phyloP scores from a whole-genome alignment of 2,329 filamentous ascomycete genomes.

The Claviceps monticola region DNA sequence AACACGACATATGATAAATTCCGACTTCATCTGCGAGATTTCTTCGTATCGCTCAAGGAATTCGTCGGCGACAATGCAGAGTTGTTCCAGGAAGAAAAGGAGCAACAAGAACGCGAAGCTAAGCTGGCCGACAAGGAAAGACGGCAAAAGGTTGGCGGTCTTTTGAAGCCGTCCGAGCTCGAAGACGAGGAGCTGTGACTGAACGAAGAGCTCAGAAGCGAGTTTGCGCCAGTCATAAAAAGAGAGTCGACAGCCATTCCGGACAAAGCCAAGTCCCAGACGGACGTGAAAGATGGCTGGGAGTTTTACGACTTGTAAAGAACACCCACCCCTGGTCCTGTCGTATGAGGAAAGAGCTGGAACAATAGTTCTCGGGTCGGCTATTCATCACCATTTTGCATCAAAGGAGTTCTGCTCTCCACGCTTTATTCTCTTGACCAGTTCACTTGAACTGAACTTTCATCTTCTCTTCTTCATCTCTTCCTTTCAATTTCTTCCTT shows the following conservation, averaged over 20 bases:
- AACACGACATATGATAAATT: conserved; percentile 89
- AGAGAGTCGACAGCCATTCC: conserved; percentile 8
- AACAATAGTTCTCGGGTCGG: background rate
- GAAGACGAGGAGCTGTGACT: conserved; percentile 89
- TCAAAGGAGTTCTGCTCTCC: background rate
- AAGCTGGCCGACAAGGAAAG: conserved; percentile 83
- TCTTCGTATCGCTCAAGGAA: conserved; percentile 93
- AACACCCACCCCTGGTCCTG: background rate
- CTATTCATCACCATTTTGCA: background rate
- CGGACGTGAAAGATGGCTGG: conserved; percentile 41
- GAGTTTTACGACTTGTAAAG: conserved; percentile 46
- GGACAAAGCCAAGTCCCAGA: conserved; percentile 14
- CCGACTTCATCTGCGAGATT: conserved; percentile 90
- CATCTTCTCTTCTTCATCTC: background rate
- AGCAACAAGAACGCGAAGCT: conserved; percentile 75
- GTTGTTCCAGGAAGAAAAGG: conserved; percentile 85
- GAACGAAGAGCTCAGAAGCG: conserved; percentile 49
- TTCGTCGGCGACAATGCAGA: conserved; percentile 93
- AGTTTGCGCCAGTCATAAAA: conserved; percentile 34
- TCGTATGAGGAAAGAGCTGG: background rate
- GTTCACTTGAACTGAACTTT: background rate
- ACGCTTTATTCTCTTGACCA: background rate
- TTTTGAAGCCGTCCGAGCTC: conserved; percentile 94
- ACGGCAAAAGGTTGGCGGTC: conserved; percentile 84
- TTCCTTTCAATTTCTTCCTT: background rate